phyloP scores from a whole-genome alignment of 2,329 filamentous ascomycete species.

The Ascomycota sp. region DNA sequence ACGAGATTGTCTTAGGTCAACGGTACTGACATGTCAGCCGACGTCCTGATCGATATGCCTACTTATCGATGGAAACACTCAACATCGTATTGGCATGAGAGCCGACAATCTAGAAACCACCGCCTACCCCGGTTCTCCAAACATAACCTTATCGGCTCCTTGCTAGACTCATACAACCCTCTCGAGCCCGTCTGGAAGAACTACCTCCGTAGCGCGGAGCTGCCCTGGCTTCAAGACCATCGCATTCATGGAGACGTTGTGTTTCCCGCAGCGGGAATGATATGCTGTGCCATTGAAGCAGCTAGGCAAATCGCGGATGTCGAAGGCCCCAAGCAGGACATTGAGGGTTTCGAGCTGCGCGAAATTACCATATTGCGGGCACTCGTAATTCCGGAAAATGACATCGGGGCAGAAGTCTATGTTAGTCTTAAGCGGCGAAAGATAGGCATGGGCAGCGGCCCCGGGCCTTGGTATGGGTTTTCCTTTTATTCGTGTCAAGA shows the following conservation, averaged over 20 bases:
- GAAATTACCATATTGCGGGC: background rate
- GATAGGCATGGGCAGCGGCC: background rate
- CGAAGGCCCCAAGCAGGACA: background rate
- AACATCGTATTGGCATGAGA: background rate
- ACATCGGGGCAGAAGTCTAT: background rate
- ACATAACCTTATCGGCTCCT: background rate
- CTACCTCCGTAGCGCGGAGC: background rate
- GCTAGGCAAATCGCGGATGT: background rate
- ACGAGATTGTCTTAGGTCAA: no score
- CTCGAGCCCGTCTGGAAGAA: background rate
- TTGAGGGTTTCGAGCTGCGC: background rate
- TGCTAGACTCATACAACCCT: background rate
- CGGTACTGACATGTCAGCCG: no score
- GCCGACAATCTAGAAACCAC: background rate
- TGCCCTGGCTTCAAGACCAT: background rate
- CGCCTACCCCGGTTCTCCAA: background rate
- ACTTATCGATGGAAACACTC: no score
- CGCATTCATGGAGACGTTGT: background rate
- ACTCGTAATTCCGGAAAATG: background rate
- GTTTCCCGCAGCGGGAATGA: background rate
- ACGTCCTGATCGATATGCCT: no score
- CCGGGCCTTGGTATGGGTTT: slow-evolving; percentile 1
- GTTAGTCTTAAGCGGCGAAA: background rate
- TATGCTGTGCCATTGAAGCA: background rate
- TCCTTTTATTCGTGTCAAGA: slow-evolving; percentile 1